Conservation (phyloP, 2,329 filamentous ascomycete genomes). For the Fusarium nematophilum region DNA sequence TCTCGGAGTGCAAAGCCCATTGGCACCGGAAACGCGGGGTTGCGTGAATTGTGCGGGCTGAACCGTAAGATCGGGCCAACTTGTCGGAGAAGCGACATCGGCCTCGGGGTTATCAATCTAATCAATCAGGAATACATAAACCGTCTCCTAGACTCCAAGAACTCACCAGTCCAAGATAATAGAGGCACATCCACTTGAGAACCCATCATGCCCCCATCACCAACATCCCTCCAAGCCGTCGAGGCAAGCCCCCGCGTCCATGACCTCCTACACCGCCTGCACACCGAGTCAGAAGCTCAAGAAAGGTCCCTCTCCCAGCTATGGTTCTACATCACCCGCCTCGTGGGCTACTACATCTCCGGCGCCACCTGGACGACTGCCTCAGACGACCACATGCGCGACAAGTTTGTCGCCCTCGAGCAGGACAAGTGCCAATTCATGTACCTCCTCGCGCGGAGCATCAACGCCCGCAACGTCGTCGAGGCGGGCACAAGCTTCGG, state of each 20-base stretch:
- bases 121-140: constrained; percentile 11
- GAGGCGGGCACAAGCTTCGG: constrained; percentile 73
- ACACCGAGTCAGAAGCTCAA: constrained; percentile 41
- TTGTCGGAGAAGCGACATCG: constrained; percentile 19
- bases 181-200: neutral
- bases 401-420: constrained; percentile 71
- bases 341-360: constrained; percentile 40
- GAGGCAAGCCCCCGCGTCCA: constrained; percentile 42
- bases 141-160: neutral
- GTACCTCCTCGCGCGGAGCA: constrained; percentile 64
- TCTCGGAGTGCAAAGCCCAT: too few species aligned
- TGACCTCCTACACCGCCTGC: constrained; percentile 42
- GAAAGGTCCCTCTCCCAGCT: constrained; percentile 42
- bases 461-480: constrained; percentile 63
- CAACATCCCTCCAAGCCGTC: constrained; percentile 37
- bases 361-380: constrained; percentile 36
- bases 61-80: neutral
- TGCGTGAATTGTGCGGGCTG: neutral
- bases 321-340: constrained; percentile 41
- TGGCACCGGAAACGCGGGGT: too few species aligned
- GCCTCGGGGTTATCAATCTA: constrained; percentile 24
- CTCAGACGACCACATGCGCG: constrained; percentile 56
- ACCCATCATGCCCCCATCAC: constrained; percentile 27
- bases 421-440: constrained; percentile 67
- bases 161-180: neutral